These are phyloP conservation scores for Eucommia ulmoides DNA, from an alignment of 257 asterid genomes.

Conservation along the genomic window DNA sequence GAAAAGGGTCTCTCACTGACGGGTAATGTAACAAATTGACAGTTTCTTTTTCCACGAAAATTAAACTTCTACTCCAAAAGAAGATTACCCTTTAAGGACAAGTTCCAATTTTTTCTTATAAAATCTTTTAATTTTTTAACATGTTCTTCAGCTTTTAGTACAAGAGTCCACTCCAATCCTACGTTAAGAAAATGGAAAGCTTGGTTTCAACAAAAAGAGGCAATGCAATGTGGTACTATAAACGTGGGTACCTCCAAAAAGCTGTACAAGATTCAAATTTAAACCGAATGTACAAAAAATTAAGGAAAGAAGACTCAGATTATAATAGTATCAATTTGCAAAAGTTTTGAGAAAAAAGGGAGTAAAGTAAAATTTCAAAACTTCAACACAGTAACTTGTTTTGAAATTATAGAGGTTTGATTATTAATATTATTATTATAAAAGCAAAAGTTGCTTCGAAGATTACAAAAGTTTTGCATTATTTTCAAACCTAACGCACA, in stretches of 20 bases:
- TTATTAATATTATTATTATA: conserved; percentile 13
- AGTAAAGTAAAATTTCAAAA: conserved; percentile 18
- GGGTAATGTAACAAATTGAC: background rate
- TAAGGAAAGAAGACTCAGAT: background rate
- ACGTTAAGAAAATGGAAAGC: background rate
- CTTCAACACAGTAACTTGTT: conserved; percentile 7
- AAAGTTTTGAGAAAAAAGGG: conserved; percentile 4
- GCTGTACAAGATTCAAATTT: background rate
- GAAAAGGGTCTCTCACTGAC: background rate
- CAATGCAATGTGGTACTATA: background rate
- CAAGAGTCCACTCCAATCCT: background rate
- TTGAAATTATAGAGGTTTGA: conserved; percentile 1
- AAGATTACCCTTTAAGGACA: background rate
- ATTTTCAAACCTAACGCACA: background rate
- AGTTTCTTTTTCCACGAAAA: background rate
- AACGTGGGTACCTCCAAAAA: background rate
- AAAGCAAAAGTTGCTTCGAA: conserved; percentile 23
- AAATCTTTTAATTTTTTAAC: background rate
- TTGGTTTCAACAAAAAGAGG: background rate
- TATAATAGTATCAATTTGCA: background rate
- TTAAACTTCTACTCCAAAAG: background rate
- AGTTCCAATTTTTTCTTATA: background rate
- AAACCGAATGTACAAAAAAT: background rate
- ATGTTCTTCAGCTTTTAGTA: background rate
- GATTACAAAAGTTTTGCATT: conserved; percentile 8